Conservation (phyloP, 495 filamentous ascomycete genomes). For the Trichoderma parareesei region DNA sequence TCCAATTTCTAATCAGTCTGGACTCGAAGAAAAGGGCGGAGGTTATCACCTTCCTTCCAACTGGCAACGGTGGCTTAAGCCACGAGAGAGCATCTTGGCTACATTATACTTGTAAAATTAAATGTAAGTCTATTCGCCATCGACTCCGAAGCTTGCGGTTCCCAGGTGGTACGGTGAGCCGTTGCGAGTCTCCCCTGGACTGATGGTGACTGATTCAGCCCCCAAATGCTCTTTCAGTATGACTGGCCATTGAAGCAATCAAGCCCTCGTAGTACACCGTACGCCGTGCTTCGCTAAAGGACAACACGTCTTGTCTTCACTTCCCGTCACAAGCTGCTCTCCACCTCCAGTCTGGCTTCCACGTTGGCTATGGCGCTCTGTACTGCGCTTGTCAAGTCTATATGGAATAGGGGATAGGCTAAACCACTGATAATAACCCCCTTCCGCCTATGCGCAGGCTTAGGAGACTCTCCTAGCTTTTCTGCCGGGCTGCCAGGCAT, state of each 20-base stretch:
- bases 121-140: too few species aligned
- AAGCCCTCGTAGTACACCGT: background rate
- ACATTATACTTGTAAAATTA: too few species aligned
- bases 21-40: too few species aligned
- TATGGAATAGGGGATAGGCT: slow-evolving; percentile 88
- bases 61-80: too few species aligned
- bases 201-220: background rate
- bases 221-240: background rate
- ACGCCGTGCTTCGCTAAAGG: background rate
- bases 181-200: background rate
- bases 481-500: background rate
- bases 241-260: background rate
- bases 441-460: background rate
- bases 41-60: too few species aligned
- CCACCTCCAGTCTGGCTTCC: slow-evolving; percentile 36
- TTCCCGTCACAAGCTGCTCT: background rate
- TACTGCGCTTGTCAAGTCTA: slow-evolving; percentile 85
- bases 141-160: background rate
- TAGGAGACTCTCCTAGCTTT: slow-evolving; percentile 6
- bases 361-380: slow-evolving; percentile 82
- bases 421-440: slow-evolving; percentile 50
- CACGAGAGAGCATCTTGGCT: too few species aligned
- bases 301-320: background rate
- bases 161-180: background rate
- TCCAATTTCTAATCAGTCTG: too few species aligned